Conservation (phyloP, 164 flowering plant genomes). For the Santalum album region DNA sequence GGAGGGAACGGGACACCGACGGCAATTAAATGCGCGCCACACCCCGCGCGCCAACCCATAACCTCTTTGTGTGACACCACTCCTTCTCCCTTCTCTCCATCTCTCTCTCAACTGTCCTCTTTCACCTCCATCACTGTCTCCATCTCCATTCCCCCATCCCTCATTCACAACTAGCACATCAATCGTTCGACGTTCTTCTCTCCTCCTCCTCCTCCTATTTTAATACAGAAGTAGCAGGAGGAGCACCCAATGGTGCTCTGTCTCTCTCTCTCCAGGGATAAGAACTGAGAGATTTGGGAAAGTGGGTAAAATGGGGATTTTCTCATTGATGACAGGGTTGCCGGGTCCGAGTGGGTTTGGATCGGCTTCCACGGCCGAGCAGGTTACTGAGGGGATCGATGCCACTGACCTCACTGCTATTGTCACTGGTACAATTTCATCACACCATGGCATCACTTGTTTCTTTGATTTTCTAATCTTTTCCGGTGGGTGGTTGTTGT, state of each 20-base stretch:
- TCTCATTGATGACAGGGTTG: conserved; percentile 55
- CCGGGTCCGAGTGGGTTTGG: conserved; percentile 83
- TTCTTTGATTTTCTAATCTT: neutral
- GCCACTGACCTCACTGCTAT: conserved; percentile 59
- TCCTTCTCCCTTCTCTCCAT: neutral
- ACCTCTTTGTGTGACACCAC: neutral
- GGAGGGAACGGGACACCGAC: too few relatives aligned
- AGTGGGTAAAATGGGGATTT: conserved; percentile 20
- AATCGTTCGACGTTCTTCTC: too few relatives aligned
- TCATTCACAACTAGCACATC: too few relatives aligned
- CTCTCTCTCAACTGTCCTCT: too few relatives aligned
- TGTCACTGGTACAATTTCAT: conserved; percentile 45
- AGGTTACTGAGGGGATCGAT: conserved; percentile 69
- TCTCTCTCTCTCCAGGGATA: neutral
- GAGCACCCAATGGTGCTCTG: too few relatives aligned
- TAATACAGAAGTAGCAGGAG: too few relatives aligned
- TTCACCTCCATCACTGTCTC: too few relatives aligned
- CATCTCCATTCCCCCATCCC: too few relatives aligned
- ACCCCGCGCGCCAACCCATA: neutral
- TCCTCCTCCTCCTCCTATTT: neutral
- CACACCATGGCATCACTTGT: too few relatives aligned
- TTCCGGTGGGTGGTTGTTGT: too few relatives aligned
- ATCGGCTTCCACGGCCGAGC: conserved; percentile 76
- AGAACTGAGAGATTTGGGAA: neutral
- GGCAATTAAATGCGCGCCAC: neutral